These are phyloP conservation scores for Ogataea saltuana DNA, from an alignment of 805 yeast species.

Conservation along the genomic window DNA sequence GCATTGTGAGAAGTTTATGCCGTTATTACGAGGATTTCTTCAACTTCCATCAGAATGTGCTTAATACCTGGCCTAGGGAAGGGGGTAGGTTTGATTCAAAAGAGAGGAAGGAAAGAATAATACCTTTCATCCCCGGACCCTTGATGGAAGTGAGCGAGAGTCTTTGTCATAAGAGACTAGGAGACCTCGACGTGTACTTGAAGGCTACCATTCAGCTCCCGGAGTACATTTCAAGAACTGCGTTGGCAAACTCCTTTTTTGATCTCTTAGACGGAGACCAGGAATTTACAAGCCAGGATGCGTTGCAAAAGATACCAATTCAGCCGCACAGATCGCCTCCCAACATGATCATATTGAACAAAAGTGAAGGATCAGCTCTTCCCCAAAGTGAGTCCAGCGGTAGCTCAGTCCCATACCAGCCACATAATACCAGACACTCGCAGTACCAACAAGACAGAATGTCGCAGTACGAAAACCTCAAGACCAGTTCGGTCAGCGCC, in stretches of 20 bases:
- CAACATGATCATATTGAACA: slow-evolving; percentile 29
- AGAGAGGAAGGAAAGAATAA: slow-evolving; percentile 72
- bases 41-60: slow-evolving; percentile 81
- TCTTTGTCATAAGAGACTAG: slow-evolving; percentile 53
- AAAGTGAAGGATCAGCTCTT: slow-evolving; percentile 16
- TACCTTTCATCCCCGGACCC: slow-evolving; percentile 97
- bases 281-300: slow-evolving; percentile 36
- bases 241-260: slow-evolving; percentile 70
- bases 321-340: slow-evolving; percentile 36
- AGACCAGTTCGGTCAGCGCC: slow-evolving; percentile 20
- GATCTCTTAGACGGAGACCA: slow-evolving; percentile 65
- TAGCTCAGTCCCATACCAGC: slow-evolving; percentile 36
- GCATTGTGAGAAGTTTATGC: slow-evolving; percentile 70
- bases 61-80: slow-evolving; percentile 85
- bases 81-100: slow-evolving; percentile 80
- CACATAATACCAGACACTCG: slow-evolving; percentile 28
- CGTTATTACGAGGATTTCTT: slow-evolving; percentile 95
- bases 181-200: slow-evolving; percentile 54
- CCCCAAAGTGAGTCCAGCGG: slow-evolving; percentile 14
- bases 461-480: slow-evolving; percentile 48
- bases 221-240: slow-evolving; percentile 66
- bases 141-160: slow-evolving; percentile 84
- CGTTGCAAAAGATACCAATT: slow-evolving; percentile 23
- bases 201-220: slow-evolving; percentile 69
- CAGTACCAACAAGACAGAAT: slow-evolving; percentile 52